Evolutionary conservation across 257 asterid genomes (phyloP).

Genomic region (Solanum sitiens): DNA sequence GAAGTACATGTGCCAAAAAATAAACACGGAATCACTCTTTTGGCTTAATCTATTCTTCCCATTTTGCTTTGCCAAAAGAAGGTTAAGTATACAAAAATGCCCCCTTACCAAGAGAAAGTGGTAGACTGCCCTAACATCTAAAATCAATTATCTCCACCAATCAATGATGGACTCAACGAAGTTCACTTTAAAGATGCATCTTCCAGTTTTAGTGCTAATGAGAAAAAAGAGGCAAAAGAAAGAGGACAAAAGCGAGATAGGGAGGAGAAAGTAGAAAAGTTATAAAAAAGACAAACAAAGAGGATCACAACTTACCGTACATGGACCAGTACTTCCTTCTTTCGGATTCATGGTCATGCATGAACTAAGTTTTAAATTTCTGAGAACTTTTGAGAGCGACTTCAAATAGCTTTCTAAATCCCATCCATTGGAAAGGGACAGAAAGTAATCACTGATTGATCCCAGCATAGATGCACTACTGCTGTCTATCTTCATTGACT

Average conservation of each 20-base stretch:
- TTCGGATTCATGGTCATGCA: conserved; percentile 52
- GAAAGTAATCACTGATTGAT: conserved; percentile 96
- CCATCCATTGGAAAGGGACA: conserved; percentile 97
- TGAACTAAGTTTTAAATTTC: conserved; percentile 65
- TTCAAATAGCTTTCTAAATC: conserved; percentile 86
- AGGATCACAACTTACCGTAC: conserved; percentile 55
- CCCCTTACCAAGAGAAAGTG: neutral
- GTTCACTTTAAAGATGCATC: neutral
- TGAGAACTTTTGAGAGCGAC: conserved; percentile 88
- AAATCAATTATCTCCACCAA: neutral
- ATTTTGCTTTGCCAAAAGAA: neutral
- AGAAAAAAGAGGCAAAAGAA: neutral
- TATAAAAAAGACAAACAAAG: neutral
- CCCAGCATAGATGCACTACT: conserved; percentile 91
- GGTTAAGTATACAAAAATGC: neutral
- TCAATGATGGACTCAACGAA: neutral
- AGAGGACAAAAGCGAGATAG: neutral
- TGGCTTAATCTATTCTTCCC: neutral
- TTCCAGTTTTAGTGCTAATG: neutral
- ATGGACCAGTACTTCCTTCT: conserved; percentile 87
- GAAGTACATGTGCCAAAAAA: neutral
- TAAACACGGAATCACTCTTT: neutral
- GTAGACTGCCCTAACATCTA: neutral
- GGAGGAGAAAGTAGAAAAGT: neutral
- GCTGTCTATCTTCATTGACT: conserved; percentile 96